Conservation (phyloP, 495 filamentous ascomycete species). For the Penicillium mononematosum region DNA sequence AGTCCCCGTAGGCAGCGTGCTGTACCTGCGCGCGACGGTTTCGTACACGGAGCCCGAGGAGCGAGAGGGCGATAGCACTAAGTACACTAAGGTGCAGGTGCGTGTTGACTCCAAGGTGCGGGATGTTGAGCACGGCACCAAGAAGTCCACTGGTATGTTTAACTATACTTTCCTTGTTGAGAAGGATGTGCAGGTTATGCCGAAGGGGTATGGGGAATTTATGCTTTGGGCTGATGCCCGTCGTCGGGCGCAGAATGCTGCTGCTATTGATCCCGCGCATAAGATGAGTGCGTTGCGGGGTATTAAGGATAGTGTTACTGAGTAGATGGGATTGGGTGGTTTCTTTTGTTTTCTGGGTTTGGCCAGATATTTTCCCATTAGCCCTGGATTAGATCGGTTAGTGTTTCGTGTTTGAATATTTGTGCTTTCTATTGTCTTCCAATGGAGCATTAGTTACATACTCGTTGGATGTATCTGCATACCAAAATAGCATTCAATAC, state of each 20-base stretch:
- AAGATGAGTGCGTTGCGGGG: conserved; percentile 39
- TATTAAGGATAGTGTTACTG: conserved; percentile 49
- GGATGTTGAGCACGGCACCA: conserved; percentile 72
- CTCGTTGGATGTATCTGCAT: background rate
- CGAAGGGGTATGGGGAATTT: conserved; percentile 70
- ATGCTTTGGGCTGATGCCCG: conserved; percentile 79
- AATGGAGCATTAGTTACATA: background rate
- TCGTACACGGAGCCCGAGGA: conserved; percentile 71
- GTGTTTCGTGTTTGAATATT: background rate
- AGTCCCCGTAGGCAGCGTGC: conserved; percentile 77
- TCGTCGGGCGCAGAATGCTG: conserved; percentile 53
- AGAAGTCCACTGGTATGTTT: conserved; percentile 77
- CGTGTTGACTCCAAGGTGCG: conserved; percentile 74
- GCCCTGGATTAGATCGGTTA: background rate
- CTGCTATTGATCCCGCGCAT: conserved; percentile 33
- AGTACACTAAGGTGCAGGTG: conserved; percentile 69
- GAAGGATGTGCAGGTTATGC: conserved; percentile 71
- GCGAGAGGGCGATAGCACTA: conserved; percentile 32
- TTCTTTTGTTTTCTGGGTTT: background rate
- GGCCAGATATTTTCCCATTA: background rate
- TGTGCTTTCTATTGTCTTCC: background rate
- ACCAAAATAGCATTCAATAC: background rate
- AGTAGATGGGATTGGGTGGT: conserved; percentile 26
- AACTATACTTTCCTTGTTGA: conserved; percentile 82
- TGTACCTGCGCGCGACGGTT: conserved; percentile 76